Percentiles rank a stretch among this genome's conserved stretches.
Conservation (phyloP, 768 basidiomycete genomes). For the Neoboletus magnificus region DNA sequence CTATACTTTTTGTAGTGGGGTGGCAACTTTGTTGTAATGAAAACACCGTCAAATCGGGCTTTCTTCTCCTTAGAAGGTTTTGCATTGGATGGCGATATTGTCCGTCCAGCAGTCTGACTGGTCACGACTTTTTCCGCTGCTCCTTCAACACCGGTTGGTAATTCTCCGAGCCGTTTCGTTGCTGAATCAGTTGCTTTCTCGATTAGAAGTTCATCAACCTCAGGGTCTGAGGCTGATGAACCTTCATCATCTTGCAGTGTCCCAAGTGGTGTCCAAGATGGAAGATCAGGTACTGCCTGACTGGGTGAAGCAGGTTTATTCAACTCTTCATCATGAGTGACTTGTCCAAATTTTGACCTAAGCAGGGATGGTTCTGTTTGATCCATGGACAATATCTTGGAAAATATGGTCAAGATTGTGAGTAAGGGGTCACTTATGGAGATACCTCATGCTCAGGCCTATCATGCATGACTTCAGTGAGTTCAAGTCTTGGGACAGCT, state of each 20-base stretch:
- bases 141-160: neutral
- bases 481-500: constrained; percentile 21
- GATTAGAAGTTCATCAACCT: constrained; percentile 7
- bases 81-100: too few relatives aligned
- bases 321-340: neutral
- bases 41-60: constrained; percentile 22
- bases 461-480: constrained; percentile 3
- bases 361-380: constrained; percentile 3
- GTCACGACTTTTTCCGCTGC: neutral
- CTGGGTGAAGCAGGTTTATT: neutral
- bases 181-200: neutral
- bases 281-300: constrained; percentile 15
- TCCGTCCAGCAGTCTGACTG: neutral
- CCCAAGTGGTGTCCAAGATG: constrained; percentile 22
- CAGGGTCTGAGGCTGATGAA: constrained; percentile 3
- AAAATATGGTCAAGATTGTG: constrained; percentile 4
- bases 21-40: constrained; percentile 16
- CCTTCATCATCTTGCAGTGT: neutral
- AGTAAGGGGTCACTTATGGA: neutral
- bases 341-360: constrained; percentile 1
- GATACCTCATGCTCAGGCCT: constrained; percentile 12
- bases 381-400: constrained; percentile 9
- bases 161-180: neutral
- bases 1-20: neutral
- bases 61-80: constrained; percentile 10